Base-by-base conservation (phyloP, 352 stramenopile species). In the Globisporangium canariense region DNA sequence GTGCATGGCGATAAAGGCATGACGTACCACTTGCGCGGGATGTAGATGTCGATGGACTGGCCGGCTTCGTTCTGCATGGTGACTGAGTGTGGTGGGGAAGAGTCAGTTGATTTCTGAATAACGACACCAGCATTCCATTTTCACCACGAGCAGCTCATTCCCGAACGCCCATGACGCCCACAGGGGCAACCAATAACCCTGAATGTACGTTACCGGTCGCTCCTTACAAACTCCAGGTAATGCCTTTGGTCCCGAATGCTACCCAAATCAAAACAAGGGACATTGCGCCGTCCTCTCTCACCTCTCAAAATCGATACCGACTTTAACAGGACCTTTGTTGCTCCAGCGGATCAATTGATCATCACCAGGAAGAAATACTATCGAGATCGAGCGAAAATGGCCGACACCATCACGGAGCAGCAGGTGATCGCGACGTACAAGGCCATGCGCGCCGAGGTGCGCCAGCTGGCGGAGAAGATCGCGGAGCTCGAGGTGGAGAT, bases 11-110 rank as follows among this genome's bases (percentile, higher is more conserved):
- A 11, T 16, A 49, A 20, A 8, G 3, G 59, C 5, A 50, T 13
- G 22, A 85, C 85, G 67, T 68, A 94, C 86, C 97, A 99, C 81
- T 99, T 99, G 82, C 97, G 90, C 67, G 97, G 97, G 82, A 99
- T 97, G 85, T 99, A 99, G 72, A 99, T 97, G 73, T 99, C 97
- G 61, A 99, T 97, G 78, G 97, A 98, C 73, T 98, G 83, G 83
- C 97, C 97, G 73, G 77, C 75, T 78, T 98, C 96, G 96, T 99
- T 99, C 86, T 99, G 96, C 97, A 99, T 99, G 70, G 77, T 97
- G 74, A 74, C 72, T 52, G 58, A 51, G 16, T 49, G 47, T 49
- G 30, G 47, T 73, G 41, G 45, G 70, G 64, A 78, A 64, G 68
- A 79, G 76, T 84, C 74, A 81, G 75, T 82, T 79, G 76, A 81